A percentile compares a stretch with the other conserved stretches of the same genome.
phyloP scores from a whole-genome alignment of 768 basidiomycete genomes.

The Tulasnella sp. region DNA sequence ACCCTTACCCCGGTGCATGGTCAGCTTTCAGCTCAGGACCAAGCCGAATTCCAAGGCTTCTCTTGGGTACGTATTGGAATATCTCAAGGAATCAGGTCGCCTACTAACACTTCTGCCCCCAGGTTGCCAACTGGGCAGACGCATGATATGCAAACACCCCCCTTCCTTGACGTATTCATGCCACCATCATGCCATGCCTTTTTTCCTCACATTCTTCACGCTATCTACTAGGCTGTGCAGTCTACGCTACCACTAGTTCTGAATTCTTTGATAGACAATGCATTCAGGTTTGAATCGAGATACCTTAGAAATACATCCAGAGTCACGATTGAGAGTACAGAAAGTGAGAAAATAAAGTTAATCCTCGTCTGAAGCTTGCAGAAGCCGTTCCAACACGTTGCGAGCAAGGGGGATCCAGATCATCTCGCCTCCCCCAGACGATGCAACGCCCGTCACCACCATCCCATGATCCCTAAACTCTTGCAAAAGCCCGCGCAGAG shows the following conservation, averaged over 20 bases:
- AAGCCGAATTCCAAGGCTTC: conserved; percentile 94
- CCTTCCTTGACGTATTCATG: not conserved
- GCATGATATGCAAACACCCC: conserved; percentile 29
- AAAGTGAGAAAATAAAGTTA: not conserved
- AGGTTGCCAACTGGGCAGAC: conserved; percentile 33
- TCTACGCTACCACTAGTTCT: not conserved
- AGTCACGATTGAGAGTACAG: not conserved
- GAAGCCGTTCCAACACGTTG: conserved; percentile 50
- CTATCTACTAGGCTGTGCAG: not conserved
- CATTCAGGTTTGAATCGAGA: conserved; percentile 5
- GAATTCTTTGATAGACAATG: not conserved
- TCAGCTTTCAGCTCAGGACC: conserved; percentile 82
- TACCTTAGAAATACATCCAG: not conserved
- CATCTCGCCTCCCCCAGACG: conserved; percentile 51
- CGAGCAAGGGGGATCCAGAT: conserved; percentile 86
- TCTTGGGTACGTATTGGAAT: conserved; percentile 63
- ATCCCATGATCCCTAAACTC: conserved; percentile 91
- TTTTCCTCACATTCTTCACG: not conserved
- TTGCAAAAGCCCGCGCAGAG: conserved; percentile 72
- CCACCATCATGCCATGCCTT: not conserved
- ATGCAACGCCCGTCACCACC: conserved; percentile 49
- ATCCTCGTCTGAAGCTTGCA: conserved; percentile 2
- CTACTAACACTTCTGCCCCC: not conserved
- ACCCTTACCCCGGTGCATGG: conserved; percentile 97
- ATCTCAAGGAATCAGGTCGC: not conserved